Conservation (phyloP, 768 basidiomycete species). For the Rhodotorula babjevae region DNA sequence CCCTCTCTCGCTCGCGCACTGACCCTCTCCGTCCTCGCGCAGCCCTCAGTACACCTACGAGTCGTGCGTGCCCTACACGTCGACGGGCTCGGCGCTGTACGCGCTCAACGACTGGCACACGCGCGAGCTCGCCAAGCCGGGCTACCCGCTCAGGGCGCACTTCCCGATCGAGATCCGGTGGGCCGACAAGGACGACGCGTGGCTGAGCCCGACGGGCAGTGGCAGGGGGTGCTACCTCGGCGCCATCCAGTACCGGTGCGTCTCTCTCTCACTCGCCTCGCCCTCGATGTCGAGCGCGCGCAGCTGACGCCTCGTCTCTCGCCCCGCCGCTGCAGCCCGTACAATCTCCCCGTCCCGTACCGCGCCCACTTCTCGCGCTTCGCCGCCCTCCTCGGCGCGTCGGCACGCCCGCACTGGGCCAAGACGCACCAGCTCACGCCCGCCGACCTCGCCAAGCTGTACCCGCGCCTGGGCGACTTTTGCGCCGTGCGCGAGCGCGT, state of each 20-base stretch:
- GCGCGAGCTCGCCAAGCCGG: constrained; percentile 61
- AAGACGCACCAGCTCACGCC: constrained; percentile 76
- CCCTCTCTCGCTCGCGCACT: background rate
- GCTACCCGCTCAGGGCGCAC: constrained; percentile 66
- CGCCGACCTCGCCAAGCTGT: constrained; percentile 59
- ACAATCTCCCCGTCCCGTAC: constrained; percentile 71
- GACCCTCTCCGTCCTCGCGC: background rate
- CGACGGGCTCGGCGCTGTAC: constrained; percentile 62
- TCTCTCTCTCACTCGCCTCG: constrained; percentile 5
- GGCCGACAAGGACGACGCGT: constrained; percentile 81
- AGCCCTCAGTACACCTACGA: constrained; percentile 70
- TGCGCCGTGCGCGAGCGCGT: constrained; percentile 60
- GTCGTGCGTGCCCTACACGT: constrained; percentile 77
- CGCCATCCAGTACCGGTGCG: constrained; percentile 93
- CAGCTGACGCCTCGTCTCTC: background rate
- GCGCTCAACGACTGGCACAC: constrained; percentile 70
- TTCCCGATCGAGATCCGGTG: constrained; percentile 91
- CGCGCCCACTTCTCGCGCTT: constrained; percentile 69
- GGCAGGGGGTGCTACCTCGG: constrained; percentile 86
- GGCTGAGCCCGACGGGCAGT: constrained; percentile 82
- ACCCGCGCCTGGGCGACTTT: constrained; percentile 79
- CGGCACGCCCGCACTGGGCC: constrained; percentile 92
- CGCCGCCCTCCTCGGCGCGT: constrained; percentile 65
- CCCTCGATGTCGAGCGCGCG: background rate
- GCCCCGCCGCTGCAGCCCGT: constrained; percentile 63